Evolutionary conservation across 441 rosid genomes (phyloP).

Genomic region (Kokia cookei): DNA sequence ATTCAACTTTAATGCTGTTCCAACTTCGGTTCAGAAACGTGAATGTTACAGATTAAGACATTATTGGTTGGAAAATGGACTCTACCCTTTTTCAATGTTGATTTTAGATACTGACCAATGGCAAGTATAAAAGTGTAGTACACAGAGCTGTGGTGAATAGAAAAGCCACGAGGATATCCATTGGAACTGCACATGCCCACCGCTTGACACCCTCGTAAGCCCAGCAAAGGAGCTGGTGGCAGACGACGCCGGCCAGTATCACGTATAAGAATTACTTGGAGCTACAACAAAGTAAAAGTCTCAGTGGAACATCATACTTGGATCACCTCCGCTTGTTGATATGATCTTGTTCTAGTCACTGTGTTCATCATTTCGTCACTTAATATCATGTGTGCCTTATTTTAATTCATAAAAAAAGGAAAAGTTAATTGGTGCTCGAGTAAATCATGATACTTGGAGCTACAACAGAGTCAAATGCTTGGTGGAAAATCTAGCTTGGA

Average conservation of each 20-base stretch:
- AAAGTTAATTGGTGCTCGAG: no score
- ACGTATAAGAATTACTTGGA: conserved; percentile 21
- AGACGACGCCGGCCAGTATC: conserved; percentile 5
- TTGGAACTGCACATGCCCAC: conserved; percentile 31
- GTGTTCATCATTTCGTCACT: neutral
- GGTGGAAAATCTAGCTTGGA: conserved; percentile 26
- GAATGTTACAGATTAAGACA: no score
- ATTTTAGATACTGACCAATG: conserved; percentile 31
- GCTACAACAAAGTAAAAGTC: conserved; percentile 23
- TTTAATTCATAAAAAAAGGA: neutral
- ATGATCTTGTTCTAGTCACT: neutral
- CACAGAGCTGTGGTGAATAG: conserved; percentile 31
- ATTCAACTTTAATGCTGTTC: no score
- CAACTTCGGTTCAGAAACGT: no score
- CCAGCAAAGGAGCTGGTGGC: conserved; percentile 21
- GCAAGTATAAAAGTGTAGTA: conserved; percentile 35
- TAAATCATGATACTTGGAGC: no score
- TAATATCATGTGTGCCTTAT: neutral
- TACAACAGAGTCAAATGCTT: conserved; percentile 21
- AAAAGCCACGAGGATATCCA: conserved; percentile 29
- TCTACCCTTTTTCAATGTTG: neutral
- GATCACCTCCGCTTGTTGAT: conserved; percentile 15
- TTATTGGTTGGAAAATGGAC: neutral
- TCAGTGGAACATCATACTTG: conserved; percentile 25
- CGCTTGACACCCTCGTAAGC: conserved; percentile 23